phyloP scores from a whole-genome alignment of 164 flowering plant species.

The Magnolia sinica region DNA sequence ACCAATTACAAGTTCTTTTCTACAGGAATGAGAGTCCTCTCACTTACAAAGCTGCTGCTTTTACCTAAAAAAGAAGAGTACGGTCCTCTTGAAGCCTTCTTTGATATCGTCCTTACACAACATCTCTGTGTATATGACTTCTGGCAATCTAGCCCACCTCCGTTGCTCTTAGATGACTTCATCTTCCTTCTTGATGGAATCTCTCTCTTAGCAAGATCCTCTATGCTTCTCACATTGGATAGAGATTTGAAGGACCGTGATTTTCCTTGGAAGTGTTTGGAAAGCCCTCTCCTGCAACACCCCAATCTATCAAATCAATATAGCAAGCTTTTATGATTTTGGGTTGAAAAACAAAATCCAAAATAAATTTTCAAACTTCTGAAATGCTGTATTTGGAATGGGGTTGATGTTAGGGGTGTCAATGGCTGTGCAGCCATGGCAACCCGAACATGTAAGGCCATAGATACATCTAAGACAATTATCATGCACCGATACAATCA shows the following conservation, averaged over 20 bases:
- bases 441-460: no score
- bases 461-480: background rate
- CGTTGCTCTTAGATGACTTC: slow-evolving; percentile 64
- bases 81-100: slow-evolving; percentile 45
- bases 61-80: slow-evolving; percentile 31
- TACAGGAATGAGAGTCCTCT: slow-evolving; percentile 39
- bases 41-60: slow-evolving; percentile 21
- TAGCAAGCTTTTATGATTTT: background rate
- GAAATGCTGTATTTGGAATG: no score
- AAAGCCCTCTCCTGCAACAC: slow-evolving; percentile 75
- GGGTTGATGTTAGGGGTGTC: no score
- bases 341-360: no score
- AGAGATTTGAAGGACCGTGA: slow-evolving; percentile 73
- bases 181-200: slow-evolving; percentile 42
- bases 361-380: no score
- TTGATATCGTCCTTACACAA: slow-evolving; percentile 35
- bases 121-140: slow-evolving; percentile 46
- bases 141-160: slow-evolving; percentile 36
- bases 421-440: no score
- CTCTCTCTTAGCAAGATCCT: slow-evolving; percentile 68
- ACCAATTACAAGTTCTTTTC: slow-evolving; percentile 23
- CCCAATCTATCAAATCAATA: no score
- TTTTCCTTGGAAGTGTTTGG: slow-evolving; percentile 66
- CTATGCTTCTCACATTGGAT: slow-evolving; percentile 49
- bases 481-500: background rate